These are phyloP conservation scores for Ormosia semicastrata DNA, from an alignment of 306 rosid species.

Conservation along the genomic window DNA sequence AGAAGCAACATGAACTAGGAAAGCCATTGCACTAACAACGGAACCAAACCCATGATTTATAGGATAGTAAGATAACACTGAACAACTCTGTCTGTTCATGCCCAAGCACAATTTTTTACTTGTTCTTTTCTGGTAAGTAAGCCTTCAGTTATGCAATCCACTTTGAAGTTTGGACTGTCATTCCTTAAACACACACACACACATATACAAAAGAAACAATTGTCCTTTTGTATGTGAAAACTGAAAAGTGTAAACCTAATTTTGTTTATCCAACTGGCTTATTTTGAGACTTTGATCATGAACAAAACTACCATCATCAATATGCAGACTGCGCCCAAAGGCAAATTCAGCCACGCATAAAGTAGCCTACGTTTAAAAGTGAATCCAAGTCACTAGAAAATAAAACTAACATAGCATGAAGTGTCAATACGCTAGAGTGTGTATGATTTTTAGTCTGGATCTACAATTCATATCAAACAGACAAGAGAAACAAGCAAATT, in stretches of 20 bases:
- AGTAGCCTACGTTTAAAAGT: background rate
- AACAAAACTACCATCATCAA: background rate
- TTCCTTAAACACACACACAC: background rate
- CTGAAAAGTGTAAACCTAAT: background rate
- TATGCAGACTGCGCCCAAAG: no score
- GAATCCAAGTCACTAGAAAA: background rate
- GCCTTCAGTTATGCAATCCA: background rate
- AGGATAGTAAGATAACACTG: background rate
- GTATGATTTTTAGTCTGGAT: no score
- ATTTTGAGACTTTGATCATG: background rate
- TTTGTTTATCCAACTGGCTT: background rate
- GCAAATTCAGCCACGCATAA: background rate
- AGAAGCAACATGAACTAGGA: slow-evolving; percentile 4
- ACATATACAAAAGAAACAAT: background rate
- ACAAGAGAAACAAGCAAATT: background rate
- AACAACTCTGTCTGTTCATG: background rate
- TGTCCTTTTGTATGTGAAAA: background rate
- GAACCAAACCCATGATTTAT: background rate
- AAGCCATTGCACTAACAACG: background rate
- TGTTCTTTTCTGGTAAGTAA: background rate
- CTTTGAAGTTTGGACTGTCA: background rate
- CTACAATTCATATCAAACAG: no score
- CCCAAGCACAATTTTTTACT: background rate
- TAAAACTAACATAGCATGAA: background rate
- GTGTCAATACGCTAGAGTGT: no score